Conservation (phyloP, 2,329 filamentous ascomycete species). For the Aspergillus udagawae region DNA sequence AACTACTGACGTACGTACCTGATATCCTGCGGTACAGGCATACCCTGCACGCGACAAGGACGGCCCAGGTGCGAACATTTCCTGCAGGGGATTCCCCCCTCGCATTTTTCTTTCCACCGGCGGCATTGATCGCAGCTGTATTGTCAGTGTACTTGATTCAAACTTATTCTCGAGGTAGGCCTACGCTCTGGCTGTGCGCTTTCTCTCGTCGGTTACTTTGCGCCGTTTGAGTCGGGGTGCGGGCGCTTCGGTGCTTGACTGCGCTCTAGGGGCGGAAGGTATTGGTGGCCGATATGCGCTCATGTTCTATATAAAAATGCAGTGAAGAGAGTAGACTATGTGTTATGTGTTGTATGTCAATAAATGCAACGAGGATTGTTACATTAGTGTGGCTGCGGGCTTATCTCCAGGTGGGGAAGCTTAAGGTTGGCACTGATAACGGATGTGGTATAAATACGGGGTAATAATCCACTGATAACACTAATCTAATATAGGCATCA, state of each 20-base stretch:
- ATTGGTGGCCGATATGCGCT: background rate
- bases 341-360: no score
- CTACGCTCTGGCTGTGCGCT: constrained; percentile 5
- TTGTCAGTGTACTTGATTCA: background rate
- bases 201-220: background rate
- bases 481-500: background rate
- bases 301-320: background rate
- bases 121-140: constrained; percentile 15
- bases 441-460: background rate
- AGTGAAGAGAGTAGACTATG: background rate
- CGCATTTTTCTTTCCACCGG: constrained; percentile 16
- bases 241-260: background rate
- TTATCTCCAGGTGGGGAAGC: background rate
- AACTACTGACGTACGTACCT: no score
- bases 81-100: constrained; percentile 15
- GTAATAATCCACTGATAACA: background rate
- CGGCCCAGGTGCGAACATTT: constrained; percentile 13
- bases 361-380: no score
- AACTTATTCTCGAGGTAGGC: background rate
- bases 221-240: background rate
- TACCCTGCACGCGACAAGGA: background rate
- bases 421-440: background rate
- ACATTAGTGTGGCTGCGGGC: no score
- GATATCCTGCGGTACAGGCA: background rate
- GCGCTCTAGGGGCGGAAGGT: background rate